Base-by-base conservation (phyloP, 2,329 filamentous ascomycete genomes). In the Claviceps citrina region DNA sequence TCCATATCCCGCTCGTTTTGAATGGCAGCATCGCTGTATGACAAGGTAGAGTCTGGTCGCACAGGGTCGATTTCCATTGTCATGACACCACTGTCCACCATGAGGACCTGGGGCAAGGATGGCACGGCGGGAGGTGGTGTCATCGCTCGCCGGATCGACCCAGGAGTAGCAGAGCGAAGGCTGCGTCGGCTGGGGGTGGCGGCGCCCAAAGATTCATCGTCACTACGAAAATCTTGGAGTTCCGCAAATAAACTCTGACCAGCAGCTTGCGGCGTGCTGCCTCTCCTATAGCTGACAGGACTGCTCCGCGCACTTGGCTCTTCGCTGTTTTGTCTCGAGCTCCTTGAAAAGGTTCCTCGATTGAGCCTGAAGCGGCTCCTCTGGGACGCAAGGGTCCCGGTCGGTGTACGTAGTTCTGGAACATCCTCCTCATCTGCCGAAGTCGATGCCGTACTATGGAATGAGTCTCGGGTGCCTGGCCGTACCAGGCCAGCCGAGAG, bases 191-290 rank as follows among this genome's bases (percentile, higher is more conserved):
- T 71, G 20, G 75, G 75, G 24, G 73, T 78, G 20, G 63, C 69
- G 26, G 62, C 67, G 15, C 65, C 66, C 40, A 81, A 78, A 45
- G 81, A 79, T 44, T 84, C 82, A 46, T 84, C 83, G 49, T 81
- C 80, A 47, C 76, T 76, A 45, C 76, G 80, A 32, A 95, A 65
- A 48, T 85, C 84, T 39, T 82, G 84, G 31, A 98, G 71, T 59
- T 98, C 91, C 31, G 86, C 86, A 56, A 91, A 93, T 38, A 98
- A 67, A 53, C 82, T 96, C 64, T 94, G 84, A 13, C 75, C 61
- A 13, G 74, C 60, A 32, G 60, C 58, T 42, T 70, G 63, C 8
- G 73, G 65, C 3, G 70, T 73, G 46, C 65, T 70, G 48, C 66
- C 69, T 44, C 64, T 67, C 15, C 59, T 62, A 46, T 70, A 66